Base-by-base conservation (phyloP, 768 basidiomycete species). In the Suillus subalutaceus region DNA sequence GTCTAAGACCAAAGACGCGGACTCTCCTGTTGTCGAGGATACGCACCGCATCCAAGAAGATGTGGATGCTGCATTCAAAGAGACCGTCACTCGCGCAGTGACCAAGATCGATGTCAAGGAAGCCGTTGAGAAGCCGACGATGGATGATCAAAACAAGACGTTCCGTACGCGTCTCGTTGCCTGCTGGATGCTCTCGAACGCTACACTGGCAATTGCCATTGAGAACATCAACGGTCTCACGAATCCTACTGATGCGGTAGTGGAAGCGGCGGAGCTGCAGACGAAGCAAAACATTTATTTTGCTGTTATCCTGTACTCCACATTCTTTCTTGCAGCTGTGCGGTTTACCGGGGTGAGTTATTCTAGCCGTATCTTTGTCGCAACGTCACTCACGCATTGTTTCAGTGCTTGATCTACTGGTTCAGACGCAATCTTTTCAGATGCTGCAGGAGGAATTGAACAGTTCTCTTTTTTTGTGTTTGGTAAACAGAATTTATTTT, bases 111-210 rank as follows among this genome's bases (percentile, higher is more conserved):
- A 87, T 16, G 81, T 81, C 46, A 87, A 88, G 68, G 92, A 94
- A 64, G 87, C 72, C 0, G 62, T 83, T 3, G 92, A 94, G 77
- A 91, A 90, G 74, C 94, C 94, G 5, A 94, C 87, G 1, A 83
- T 90, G 84, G 94, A 96, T 74, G 94, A 96, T 73, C 83, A 90
- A 78, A 96, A 96, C 81, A 91, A 89, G 80, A 96, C 94, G 15
- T 96, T 96, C 90, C 88, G 94, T 65, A 96, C 94, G 3, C 90
- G 94, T 59, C 83, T 96, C 30, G 93, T 95, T 52, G 87, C 90
- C 15, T 81, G 85, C 63, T 94, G 94, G 94, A 91, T 94, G 87
- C 78, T 91, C 59, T 69, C 77, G 13, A 94, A 94, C 71, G 91
- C 91, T 43, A 80, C 72, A 6, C 78, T 94, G 26, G 88, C 91